Evolutionary conservation across 768 basidiomycete genomes (phyloP), one percentile per base, ranked within the genome.

Genomic region (Lactifluus piperatus): DNA sequence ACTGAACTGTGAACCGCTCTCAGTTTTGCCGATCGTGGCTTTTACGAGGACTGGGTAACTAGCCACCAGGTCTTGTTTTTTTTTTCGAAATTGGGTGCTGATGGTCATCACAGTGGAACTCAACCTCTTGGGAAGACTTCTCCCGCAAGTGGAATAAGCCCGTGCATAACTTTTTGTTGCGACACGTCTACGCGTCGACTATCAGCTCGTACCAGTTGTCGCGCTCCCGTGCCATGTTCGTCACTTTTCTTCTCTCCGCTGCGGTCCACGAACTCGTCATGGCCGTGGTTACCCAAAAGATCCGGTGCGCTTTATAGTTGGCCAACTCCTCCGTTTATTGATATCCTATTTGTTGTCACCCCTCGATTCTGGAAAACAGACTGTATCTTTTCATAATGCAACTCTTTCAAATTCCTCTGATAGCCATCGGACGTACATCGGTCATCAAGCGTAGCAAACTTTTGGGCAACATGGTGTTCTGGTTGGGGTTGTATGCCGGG

Each of bases 81-180:
- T 34, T 34, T 34, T 34, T 34, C 34, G 5, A 18, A 29, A 10
- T 16, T 10, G 29, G n/a, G 24, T 56, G 41, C 44, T 58, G 39
- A 54, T 26, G 4, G 26, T 13, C 34, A 26, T 26, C n/a, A 63
- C 75, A 83, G 89, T 97, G 95, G 95, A 98, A 98, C 72, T 92
- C 92, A 6, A 92, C 88, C 0, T 91, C 92, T 2, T 94, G 89
- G 90, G 95, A 97, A 65, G 92, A 97, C 71, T 97, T 95, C 71
- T 90, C 94, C 4, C 85, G 97, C 45, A 94, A 95, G 74, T 98
- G 97, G 95, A 98, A 98, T 74, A 93, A 91, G 64, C 95, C 95
- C 11, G 95, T 97, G 32, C 86, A 98, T 65, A 79, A 80, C n/a
- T 91, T 91, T 80, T 81, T 99, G 39, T 79, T 98, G 18, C 84